A percentile compares a stretch with the other conserved stretches of the same genome.
Evolutionary conservation across 1,284 basidiomycete genomes (phyloP).

Genomic region (Ustilago sp.): DNA sequence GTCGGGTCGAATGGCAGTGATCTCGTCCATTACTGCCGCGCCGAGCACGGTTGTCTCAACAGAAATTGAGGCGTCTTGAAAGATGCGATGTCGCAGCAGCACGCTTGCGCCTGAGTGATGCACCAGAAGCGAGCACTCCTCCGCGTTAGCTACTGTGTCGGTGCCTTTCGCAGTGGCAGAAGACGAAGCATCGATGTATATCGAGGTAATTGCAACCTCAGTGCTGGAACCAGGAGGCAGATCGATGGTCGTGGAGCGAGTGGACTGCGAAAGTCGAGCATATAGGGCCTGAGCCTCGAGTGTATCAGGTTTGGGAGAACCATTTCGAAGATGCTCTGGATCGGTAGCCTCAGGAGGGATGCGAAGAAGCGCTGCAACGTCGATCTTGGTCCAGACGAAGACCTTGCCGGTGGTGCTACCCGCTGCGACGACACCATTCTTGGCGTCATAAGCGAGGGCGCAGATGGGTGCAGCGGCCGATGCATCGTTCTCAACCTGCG

Average conservation of each 20-base stretch:
- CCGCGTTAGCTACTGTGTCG: not conserved
- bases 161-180: not conserved
- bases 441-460: conserved; percentile 60
- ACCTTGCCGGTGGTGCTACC: conserved; percentile 58
- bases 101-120: conserved; percentile 49
- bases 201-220: conserved; percentile 31
- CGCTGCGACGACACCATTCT: conserved; percentile 56
- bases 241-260: conserved; percentile 31
- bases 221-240: conserved; percentile 23
- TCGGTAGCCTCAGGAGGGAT: conserved; percentile 44
- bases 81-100: conserved; percentile 47
- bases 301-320: conserved; percentile 18
- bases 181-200: conserved; percentile 31
- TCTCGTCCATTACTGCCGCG: conserved; percentile 49
- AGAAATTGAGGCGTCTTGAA: not conserved
- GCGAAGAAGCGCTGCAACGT: conserved; percentile 48
- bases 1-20: conserved; percentile 58
- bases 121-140: conserved; percentile 37
- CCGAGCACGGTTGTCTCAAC: conserved; percentile 55
- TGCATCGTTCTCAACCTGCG: conserved; percentile 20
- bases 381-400: conserved; percentile 59
- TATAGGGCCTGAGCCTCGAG: conserved; percentile 32
- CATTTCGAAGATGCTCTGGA: conserved; percentile 32
- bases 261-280: conserved; percentile 20
- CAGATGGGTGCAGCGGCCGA: conserved; percentile 34